A percentile compares a stretch with the other conserved stretches of the same genome.
These are phyloP conservation scores for Discostella pseudostelligera DNA, from an alignment of 108 stramenopile genomes.

Conservation along the genomic window DNA sequence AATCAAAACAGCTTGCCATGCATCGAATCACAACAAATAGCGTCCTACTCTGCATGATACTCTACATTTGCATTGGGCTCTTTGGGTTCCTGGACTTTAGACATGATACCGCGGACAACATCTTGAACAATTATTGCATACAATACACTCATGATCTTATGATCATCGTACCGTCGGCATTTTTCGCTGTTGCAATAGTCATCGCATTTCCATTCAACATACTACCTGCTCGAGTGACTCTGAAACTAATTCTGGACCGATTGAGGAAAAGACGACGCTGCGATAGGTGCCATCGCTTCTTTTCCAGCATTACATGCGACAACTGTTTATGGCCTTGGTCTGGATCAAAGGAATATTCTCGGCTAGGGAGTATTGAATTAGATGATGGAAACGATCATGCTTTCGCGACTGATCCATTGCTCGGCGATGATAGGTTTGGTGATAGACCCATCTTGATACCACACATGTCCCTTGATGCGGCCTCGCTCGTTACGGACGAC, in stretches of 20 bases:
- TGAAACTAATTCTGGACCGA: conserved; percentile 55
- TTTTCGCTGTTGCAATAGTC: conserved; percentile 75
- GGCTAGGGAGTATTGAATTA: background rate
- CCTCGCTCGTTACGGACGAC: background rate
- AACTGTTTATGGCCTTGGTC: conserved; percentile 3
- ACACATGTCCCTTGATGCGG: conserved; percentile 7
- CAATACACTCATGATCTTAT: conserved; percentile 38
- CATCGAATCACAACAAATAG: conserved; percentile 24
- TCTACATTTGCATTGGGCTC: conserved; percentile 50
- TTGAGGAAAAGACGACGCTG: conserved; percentile 17
- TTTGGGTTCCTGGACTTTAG: conserved; percentile 70
- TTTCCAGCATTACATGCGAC: conserved; percentile 1
- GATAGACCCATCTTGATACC: conserved; percentile 7
- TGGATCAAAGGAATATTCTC: conserved; percentile 1
- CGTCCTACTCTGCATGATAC: conserved; percentile 43
- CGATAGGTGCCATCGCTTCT: background rate
- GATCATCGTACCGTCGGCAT: conserved; percentile 65
- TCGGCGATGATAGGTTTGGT: conserved; percentile 8
- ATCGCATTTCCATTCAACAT: conserved; percentile 84
- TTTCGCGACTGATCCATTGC: conserved; percentile 6
- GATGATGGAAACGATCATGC: background rate
- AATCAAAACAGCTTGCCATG: conserved; percentile 19
- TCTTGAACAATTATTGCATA: conserved; percentile 61
- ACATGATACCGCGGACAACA: conserved; percentile 53
- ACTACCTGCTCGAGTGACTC: conserved; percentile 69